These are phyloP conservation scores for Penicillium sp. DNA, from an alignment of 2,329 filamentous ascomycete species.

Conservation along the genomic window DNA sequence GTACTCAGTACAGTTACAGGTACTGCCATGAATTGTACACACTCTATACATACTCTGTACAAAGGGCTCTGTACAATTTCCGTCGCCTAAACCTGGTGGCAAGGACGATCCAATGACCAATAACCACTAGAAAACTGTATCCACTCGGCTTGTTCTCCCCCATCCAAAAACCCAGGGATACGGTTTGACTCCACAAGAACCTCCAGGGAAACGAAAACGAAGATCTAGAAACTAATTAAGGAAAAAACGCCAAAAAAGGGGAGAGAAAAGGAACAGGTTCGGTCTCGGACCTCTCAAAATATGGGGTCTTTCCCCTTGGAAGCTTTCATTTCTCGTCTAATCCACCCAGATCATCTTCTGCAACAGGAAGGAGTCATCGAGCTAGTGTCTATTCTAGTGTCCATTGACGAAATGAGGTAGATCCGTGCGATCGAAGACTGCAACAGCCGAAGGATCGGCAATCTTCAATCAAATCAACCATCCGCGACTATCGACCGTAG, in stretches of 20 bases:
- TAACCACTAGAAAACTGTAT: background rate
- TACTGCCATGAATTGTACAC: background rate
- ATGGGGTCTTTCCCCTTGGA: background rate
- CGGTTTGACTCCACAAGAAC: conserved; percentile 13
- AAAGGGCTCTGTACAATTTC: background rate
- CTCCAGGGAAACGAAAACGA: background rate
- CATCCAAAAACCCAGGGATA: conserved; percentile 1
- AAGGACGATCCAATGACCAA: conserved; percentile 1
- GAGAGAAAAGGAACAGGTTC: conserved; percentile 7
- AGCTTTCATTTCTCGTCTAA: background rate
- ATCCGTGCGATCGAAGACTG: conserved; percentile 23
- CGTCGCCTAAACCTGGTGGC: conserved; percentile 3
- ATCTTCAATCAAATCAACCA: conserved; percentile 29
- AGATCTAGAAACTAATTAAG: background rate
- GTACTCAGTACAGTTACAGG: background rate
- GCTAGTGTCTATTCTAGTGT: conserved; percentile 8
- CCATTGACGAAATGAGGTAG: conserved; percentile 12
- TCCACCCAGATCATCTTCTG: background rate
- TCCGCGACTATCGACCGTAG: conserved; percentile 7
- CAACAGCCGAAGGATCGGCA: conserved; percentile 28
- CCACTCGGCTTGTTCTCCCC: conserved; percentile 6
- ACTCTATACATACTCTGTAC: background rate
- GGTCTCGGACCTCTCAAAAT: background rate
- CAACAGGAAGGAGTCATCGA: conserved; percentile 15
- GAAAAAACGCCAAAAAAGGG: background rate